Conservation (phyloP, 1,284 basidiomycete species). For the Fomitopsis betulina region DNA sequence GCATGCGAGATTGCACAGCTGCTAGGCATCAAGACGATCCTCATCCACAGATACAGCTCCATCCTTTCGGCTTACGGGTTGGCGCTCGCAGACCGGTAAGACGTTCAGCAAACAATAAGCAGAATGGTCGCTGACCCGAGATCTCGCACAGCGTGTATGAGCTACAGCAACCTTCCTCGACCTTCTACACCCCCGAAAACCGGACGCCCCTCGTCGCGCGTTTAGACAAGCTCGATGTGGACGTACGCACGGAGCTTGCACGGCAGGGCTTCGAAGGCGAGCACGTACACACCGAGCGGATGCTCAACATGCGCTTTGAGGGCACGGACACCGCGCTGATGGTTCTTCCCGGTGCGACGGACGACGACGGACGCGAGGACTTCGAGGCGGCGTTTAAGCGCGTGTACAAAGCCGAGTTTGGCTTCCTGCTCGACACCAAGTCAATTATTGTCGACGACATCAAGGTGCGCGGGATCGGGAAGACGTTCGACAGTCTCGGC, state of each 20-base stretch:
- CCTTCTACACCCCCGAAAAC: slow-evolving; percentile 61
- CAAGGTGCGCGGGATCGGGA: slow-evolving; percentile 86
- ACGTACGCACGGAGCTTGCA: slow-evolving; percentile 64
- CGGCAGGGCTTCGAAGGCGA: slow-evolving; percentile 78
- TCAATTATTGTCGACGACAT: slow-evolving; percentile 87
- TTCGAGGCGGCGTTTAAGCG: slow-evolving; percentile 78
- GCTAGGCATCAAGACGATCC: slow-evolving; percentile 78
- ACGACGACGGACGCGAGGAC: slow-evolving; percentile 61
- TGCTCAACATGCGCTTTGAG: slow-evolving; percentile 91
- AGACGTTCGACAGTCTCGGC: slow-evolving; percentile 83
- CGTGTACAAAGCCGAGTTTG: slow-evolving; percentile 83
- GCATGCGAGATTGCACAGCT: slow-evolving; percentile 84
- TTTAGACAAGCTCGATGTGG: slow-evolving; percentile 60
- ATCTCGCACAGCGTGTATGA: slow-evolving; percentile 62
- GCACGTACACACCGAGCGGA: slow-evolving; percentile 70
- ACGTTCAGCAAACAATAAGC: background rate
- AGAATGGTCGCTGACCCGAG: background rate
- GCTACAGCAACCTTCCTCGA: slow-evolving; percentile 82
- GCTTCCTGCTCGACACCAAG: slow-evolving; percentile 83
- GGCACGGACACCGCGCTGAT: slow-evolving; percentile 91
- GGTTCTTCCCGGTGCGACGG: slow-evolving; percentile 59
- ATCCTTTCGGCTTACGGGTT: slow-evolving; percentile 90
- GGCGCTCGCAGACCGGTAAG: slow-evolving; percentile 81
- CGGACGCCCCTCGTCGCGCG: slow-evolving; percentile 51
- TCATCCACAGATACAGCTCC: slow-evolving; percentile 84